phyloP scores from a whole-genome alignment of 352 stramenopile species.

The Chrysophaeum taylorii region DNA sequence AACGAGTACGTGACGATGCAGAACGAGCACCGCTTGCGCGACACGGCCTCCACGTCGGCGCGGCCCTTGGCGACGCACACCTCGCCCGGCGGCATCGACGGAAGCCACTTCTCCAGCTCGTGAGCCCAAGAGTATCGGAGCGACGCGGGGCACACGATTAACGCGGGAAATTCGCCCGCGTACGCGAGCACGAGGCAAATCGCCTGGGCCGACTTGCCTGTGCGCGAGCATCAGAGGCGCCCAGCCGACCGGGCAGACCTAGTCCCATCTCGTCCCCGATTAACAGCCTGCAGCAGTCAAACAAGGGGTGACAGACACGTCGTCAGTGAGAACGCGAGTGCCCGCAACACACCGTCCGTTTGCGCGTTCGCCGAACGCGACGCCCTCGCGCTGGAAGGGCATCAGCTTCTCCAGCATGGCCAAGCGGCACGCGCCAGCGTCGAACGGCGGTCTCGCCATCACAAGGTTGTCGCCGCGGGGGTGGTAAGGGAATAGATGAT shows the following conservation, averaged over 20 bases:
- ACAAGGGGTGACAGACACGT: too few species aligned
- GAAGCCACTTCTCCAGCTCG: slow-evolving; percentile 54
- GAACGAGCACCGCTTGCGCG: background rate
- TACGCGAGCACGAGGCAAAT: slow-evolving; percentile 43
- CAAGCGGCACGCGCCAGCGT: background rate
- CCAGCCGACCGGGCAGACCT: background rate
- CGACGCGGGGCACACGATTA: slow-evolving; percentile 51
- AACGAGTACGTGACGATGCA: slow-evolving; percentile 45
- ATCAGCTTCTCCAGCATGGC: slow-evolving; percentile 12
- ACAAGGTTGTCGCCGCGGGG: too few species aligned
- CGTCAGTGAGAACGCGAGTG: slow-evolving; percentile 16
- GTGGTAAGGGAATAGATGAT: too few species aligned
- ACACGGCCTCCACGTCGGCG: slow-evolving; percentile 28
- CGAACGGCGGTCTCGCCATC: background rate
- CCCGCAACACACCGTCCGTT: too few species aligned
- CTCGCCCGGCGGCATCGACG: slow-evolving; percentile 29
- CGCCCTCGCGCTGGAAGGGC: slow-evolving; percentile 19
- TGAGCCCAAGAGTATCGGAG: slow-evolving; percentile 46
- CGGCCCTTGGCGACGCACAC: slow-evolving; percentile 41
- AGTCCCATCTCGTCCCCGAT: too few species aligned
- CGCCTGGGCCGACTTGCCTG: slow-evolving; percentile 32
- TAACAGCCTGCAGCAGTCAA: too few species aligned
- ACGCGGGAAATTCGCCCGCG: slow-evolving; percentile 40
- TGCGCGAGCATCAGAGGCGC: background rate
- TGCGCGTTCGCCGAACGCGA: slow-evolving; percentile 4